Percentiles rank a stretch among this genome's conserved stretches.
phyloP scores from a whole-genome alignment of 805 yeast genomes.

The Candida succiphila region DNA sequence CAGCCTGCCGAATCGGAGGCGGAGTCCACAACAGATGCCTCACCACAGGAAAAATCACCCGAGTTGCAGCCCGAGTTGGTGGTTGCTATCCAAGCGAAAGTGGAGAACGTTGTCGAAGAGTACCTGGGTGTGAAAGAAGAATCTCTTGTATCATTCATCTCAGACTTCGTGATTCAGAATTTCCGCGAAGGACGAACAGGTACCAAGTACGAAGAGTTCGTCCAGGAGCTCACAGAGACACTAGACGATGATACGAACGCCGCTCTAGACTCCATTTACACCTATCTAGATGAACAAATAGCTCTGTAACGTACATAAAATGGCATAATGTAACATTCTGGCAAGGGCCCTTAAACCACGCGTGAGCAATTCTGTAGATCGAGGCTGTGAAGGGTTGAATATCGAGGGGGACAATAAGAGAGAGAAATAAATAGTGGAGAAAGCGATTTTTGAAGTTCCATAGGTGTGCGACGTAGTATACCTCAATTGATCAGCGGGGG shows the following conservation, averaged over 20 bases:
- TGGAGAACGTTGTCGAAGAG: constrained; percentile 37
- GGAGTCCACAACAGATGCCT: not conserved
- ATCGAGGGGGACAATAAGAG: too few species aligned
- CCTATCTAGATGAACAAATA: not conserved
- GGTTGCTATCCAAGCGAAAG: constrained; percentile 21
- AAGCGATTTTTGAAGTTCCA: too few species aligned
- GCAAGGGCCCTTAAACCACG: too few species aligned
- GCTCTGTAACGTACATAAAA: too few species aligned
- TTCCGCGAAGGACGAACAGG: constrained; percentile 17
- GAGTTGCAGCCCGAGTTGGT: constrained; percentile 9
- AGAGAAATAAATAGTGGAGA: too few species aligned
- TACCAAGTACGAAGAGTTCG: constrained; percentile 23
- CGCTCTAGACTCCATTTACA: constrained; percentile 11
- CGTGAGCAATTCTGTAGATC: too few species aligned
- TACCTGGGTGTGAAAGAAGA: constrained; percentile 45
- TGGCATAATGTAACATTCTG: too few species aligned
- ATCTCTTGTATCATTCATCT: constrained; percentile 34
- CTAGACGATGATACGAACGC: constrained; percentile 33
- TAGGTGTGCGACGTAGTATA: too few species aligned
- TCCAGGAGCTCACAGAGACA: constrained; percentile 37
- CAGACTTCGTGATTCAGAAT: constrained; percentile 26
- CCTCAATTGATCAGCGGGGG: too few species aligned
- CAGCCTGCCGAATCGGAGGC: constrained; percentile 5
- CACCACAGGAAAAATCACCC: constrained; percentile 6
- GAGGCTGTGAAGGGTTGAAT: too few species aligned